A percentile compares a stretch with the other conserved stretches of the same genome.
Conservation (phyloP, 495 filamentous ascomycete genomes). For the Extremus antarcticus region DNA sequence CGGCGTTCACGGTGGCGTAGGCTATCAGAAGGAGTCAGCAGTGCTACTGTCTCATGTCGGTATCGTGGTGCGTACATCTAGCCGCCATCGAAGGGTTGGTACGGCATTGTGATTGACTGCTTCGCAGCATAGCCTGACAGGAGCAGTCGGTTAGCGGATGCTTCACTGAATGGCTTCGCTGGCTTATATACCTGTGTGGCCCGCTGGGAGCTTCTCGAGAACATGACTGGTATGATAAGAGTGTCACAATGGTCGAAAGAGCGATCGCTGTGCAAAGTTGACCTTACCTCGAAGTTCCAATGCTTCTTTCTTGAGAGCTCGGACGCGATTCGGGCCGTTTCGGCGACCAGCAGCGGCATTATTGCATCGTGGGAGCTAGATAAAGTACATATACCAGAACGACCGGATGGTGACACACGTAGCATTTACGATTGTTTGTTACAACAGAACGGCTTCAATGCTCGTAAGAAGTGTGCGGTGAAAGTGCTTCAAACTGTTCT, state of each 20-base stretch:
- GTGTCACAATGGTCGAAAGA: not conserved
- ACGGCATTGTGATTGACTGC: constrained; percentile 33
- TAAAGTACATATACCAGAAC: too few relatives aligned
- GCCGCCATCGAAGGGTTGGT: constrained; percentile 28
- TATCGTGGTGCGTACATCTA: constrained; percentile 31
- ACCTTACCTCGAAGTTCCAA: not conserved
- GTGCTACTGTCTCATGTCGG: too few relatives aligned
- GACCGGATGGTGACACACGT: too few relatives aligned
- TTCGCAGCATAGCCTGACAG: constrained; percentile 47
- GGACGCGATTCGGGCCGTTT: too few relatives aligned
- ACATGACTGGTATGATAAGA: constrained; percentile 35
- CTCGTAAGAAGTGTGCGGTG: too few relatives aligned
- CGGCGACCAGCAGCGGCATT: too few relatives aligned
- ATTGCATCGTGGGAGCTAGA: too few relatives aligned
- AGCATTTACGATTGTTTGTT: too few relatives aligned
- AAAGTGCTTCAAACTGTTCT: not conserved
- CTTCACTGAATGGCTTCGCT: constrained; percentile 19
- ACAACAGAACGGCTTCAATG: too few relatives aligned
- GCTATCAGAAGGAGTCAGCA: constrained; percentile 7
- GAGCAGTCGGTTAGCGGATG: constrained; percentile 28
- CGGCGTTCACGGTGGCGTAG: constrained; percentile 63
- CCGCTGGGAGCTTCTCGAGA: constrained; percentile 48
- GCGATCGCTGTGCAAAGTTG: not conserved
- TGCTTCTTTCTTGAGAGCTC: not conserved
- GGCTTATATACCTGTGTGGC: constrained; percentile 33